Evolutionary conservation across 2,329 filamentous ascomycete genomes (phyloP).

Genomic region (Aspergillus neoniger): DNA sequence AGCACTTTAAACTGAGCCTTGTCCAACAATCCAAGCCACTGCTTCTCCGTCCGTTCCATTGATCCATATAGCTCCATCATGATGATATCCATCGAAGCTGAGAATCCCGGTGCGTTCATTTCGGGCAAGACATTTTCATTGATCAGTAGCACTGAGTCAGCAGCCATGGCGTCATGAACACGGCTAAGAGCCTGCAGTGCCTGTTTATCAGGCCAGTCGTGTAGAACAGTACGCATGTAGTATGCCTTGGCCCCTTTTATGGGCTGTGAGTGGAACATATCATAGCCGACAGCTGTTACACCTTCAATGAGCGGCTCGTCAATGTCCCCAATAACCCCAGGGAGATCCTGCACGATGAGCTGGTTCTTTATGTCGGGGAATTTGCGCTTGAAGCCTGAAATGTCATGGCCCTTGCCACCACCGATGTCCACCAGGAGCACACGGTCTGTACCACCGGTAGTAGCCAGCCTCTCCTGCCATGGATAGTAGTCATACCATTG

Average conservation of each 20-base stretch:
- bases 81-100: slow-evolving; percentile 19
- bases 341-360: slow-evolving; percentile 42
- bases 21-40: slow-evolving; percentile 26
- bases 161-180: slow-evolving; percentile 25
- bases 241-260: slow-evolving; percentile 27
- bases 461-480: slow-evolving; percentile 11
- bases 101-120: slow-evolving; percentile 7
- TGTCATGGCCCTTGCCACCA: slow-evolving; percentile 39
- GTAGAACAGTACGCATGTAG: slow-evolving; percentile 29
- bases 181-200: slow-evolving; percentile 18
- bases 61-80: slow-evolving; percentile 25
- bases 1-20: slow-evolving; percentile 19
- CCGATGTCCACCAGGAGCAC: slow-evolving; percentile 41
- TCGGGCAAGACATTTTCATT: slow-evolving; percentile 30
- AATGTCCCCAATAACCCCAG: slow-evolving; percentile 32
- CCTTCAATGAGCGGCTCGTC: slow-evolving; percentile 16
- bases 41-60: slow-evolving; percentile 23
- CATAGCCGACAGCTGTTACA: slow-evolving; percentile 11
- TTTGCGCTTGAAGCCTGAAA: slow-evolving; percentile 27
- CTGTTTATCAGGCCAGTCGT: slow-evolving; percentile 31
- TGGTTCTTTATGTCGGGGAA: slow-evolving; percentile 31
- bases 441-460: not conserved
- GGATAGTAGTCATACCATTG: slow-evolving; percentile 25
- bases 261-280: slow-evolving; percentile 27
- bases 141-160: slow-evolving; percentile 30